Evolutionary conservation across 768 basidiomycete species (phyloP).

Genomic region (Hortiboletus campestris): DNA sequence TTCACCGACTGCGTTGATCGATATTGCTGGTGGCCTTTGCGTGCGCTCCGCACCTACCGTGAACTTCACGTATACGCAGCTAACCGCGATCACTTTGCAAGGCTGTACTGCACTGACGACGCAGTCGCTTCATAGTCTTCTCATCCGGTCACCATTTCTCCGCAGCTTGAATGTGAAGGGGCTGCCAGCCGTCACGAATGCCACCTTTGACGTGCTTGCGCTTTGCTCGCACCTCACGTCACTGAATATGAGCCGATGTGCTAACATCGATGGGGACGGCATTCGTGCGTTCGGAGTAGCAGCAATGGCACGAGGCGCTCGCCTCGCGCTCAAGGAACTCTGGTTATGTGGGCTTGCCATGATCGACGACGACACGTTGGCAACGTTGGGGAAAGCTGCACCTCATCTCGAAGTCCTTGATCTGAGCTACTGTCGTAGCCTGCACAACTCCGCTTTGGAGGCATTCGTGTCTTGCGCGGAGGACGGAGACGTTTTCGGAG

Average conservation of each 20-base stretch:
- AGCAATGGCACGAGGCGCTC: slow-evolving; percentile 44
- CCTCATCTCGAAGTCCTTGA: slow-evolving; percentile 79
- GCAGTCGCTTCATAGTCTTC: slow-evolving; percentile 64
- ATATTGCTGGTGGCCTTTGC: slow-evolving; percentile 55
- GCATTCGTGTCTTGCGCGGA: slow-evolving; percentile 60
- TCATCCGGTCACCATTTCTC: slow-evolving; percentile 62
- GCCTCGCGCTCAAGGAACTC: slow-evolving; percentile 58
- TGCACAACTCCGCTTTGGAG: slow-evolving; percentile 75
- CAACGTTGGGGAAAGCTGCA: slow-evolving; percentile 62
- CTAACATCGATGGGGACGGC: slow-evolving; percentile 63
- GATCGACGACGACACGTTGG: slow-evolving; percentile 59
- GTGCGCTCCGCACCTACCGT: slow-evolving; percentile 33
- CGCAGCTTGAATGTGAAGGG: slow-evolving; percentile 64
- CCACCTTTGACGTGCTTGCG: slow-evolving; percentile 67
- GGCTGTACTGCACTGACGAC: slow-evolving; percentile 70
- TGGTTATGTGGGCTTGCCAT: slow-evolving; percentile 66
- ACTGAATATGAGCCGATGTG: slow-evolving; percentile 73
- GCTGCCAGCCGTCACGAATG: slow-evolving; percentile 64
- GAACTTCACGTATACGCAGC: slow-evolving; percentile 53
- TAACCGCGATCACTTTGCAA: slow-evolving; percentile 67
- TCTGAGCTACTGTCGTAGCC: slow-evolving; percentile 65
- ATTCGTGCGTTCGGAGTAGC: slow-evolving; percentile 48
- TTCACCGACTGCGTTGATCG: slow-evolving; percentile 46
- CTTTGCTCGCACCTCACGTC: slow-evolving; percentile 54
- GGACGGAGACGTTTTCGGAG: slow-evolving; percentile 25